These are phyloP conservation scores for Candida parachauliodes DNA, from an alignment of 805 yeast genomes.

Conservation along the genomic window DNA sequence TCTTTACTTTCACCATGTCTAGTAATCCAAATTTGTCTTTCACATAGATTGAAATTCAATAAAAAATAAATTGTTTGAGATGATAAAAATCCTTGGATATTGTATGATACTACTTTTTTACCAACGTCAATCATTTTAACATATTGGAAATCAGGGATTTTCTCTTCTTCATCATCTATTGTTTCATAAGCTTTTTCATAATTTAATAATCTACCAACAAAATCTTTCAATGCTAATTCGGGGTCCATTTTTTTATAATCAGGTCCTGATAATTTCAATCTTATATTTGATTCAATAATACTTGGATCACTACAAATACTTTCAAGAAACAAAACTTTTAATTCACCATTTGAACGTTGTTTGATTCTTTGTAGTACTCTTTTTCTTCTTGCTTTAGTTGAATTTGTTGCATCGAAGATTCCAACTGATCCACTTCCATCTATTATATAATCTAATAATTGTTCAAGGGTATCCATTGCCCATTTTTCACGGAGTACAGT, in stretches of 20 bases:
- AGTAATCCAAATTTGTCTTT: conserved; percentile 91
- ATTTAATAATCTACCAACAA: conserved; percentile 72
- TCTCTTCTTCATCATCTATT: conserved; percentile 76
- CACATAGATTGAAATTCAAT: conserved; percentile 81
- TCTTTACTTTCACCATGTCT: conserved; percentile 92
- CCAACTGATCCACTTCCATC: conserved; percentile 89
- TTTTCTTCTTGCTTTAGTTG: conserved; percentile 62
- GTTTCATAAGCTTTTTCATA: conserved; percentile 90
- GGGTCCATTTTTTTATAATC: conserved; percentile 88
- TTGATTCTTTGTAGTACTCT: conserved; percentile 56
- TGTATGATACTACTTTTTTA: conserved; percentile 85
- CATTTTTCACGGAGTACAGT: conserved; percentile 78
- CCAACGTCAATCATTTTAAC: conserved; percentile 97
- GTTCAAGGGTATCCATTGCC: conserved; percentile 93
- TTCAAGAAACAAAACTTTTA: conserved; percentile 82
- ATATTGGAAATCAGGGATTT: conserved; percentile 67
- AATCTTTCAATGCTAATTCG: conserved; percentile 72
- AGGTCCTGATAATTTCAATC: conserved; percentile 87
- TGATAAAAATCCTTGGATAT: conserved; percentile 81
- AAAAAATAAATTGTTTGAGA: conserved; percentile 91
- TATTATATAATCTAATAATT: conserved; percentile 73
- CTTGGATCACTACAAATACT: conserved; percentile 79
- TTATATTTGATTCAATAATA: conserved; percentile 78
- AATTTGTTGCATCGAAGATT: conserved; percentile 81
- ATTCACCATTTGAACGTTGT: conserved; percentile 51